phyloP scores from a whole-genome alignment of 1,284 basidiomycete species.

The Malassezia cuniculi region DNA sequence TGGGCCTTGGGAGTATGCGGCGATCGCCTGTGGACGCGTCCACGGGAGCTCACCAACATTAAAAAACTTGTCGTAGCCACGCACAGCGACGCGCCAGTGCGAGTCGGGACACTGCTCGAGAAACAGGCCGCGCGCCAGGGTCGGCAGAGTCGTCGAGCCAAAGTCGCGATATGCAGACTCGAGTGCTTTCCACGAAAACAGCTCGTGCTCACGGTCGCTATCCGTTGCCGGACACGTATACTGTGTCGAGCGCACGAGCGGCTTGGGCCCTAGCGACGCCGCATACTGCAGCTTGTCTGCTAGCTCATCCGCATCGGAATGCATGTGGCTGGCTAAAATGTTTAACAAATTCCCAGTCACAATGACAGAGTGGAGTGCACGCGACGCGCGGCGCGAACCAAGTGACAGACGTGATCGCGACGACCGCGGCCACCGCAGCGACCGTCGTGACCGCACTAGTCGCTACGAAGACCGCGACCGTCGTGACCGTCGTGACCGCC shows the following conservation, averaged over 20 bases:
- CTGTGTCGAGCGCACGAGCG: slow-evolving; percentile 21
- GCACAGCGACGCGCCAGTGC: slow-evolving; percentile 62
- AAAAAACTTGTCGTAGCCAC: slow-evolving; percentile 99
- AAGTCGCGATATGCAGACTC: slow-evolving; percentile 43
- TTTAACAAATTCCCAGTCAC: slow-evolving; percentile 13
- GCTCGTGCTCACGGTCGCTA: slow-evolving; percentile 11
- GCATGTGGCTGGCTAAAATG: neutral
- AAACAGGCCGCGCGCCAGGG: slow-evolving; percentile 39
- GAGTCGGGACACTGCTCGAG: slow-evolving; percentile 20
- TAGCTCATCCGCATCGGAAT: neutral
- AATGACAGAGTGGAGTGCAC: slow-evolving; percentile 7
- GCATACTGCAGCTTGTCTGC: slow-evolving; percentile 12
- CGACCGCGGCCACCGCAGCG: too few relatives aligned
- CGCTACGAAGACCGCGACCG: too few relatives aligned
- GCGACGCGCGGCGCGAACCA: neutral
- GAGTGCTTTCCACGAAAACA: slow-evolving; percentile 35
- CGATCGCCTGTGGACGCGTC: slow-evolving; percentile 49
- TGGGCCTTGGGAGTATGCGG: slow-evolving; percentile 58
- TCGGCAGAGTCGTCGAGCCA: slow-evolving; percentile 31
- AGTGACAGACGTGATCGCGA: neutral
- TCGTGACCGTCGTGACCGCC: neutral
- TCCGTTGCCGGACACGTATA: neutral
- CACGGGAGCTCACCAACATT: slow-evolving; percentile 90
- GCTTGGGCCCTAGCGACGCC: slow-evolving; percentile 14
- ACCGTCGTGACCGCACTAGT: too few relatives aligned